phyloP scores from a whole-genome alignment of 2,329 filamentous ascomycete genomes.

The Verticillium tricorpus region DNA sequence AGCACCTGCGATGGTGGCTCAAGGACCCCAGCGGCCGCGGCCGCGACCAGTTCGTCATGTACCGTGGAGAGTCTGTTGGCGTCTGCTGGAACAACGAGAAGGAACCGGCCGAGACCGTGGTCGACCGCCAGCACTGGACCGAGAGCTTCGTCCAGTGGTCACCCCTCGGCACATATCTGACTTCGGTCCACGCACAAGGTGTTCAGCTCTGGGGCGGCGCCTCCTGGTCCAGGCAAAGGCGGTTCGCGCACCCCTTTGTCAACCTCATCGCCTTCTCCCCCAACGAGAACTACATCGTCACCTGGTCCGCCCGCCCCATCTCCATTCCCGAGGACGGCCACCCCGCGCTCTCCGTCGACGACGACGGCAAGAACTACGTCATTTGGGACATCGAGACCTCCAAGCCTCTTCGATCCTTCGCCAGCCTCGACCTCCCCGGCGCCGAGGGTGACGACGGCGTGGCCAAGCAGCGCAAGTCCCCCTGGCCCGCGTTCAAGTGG shows the following conservation, averaged over 20 bases:
- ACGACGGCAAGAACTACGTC: constrained; percentile 98
- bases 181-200: constrained; percentile 92
- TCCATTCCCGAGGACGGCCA: constrained; percentile 85
- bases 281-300: constrained; percentile 86
- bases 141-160: constrained; percentile 99
- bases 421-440: constrained; percentile 76
- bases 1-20: constrained; percentile 92
- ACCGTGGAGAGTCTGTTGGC: constrained; percentile 83
- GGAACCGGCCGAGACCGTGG: constrained; percentile 79
- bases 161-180: constrained; percentile 86
- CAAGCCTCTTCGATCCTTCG: constrained; percentile 88
- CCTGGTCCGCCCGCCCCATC: constrained; percentile 94
- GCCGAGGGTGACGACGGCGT: constrained; percentile 44
- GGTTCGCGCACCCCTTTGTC: constrained; percentile 92
- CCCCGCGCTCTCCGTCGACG: constrained; percentile 78
- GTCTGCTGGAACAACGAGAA: constrained; percentile 99
- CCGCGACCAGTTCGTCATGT: constrained; percentile 94
- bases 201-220: constrained; percentile 94
- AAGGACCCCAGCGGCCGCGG: constrained; percentile 74
- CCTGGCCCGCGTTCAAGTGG: constrained; percentile 99
- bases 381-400: constrained; percentile 94
- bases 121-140: constrained; percentile 95
- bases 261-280: constrained; percentile 97
- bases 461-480: constrained; percentile 78
- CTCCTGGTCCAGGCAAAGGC: constrained; percentile 84